Conservation (phyloP, 2,329 filamentous ascomycete species). For the Paraphoma chrysanthemicola region DNA sequence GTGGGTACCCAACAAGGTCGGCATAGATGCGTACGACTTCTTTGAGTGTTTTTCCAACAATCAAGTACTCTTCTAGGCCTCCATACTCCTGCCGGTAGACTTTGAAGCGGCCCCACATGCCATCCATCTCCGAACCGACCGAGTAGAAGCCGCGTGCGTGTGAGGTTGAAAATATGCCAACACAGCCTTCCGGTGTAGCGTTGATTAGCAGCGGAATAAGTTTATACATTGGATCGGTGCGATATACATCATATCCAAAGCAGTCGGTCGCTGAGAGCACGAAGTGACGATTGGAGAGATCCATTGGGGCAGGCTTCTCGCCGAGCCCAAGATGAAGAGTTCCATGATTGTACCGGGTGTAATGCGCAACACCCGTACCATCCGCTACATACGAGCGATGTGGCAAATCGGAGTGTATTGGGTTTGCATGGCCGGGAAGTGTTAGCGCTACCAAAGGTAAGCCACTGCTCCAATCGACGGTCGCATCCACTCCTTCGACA, state of each 20-base stretch:
- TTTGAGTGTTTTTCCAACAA: constrained; percentile 70
- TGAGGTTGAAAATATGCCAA: constrained; percentile 72
- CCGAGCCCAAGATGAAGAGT: constrained; percentile 74
- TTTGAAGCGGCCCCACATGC: constrained; percentile 77
- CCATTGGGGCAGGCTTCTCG: constrained; percentile 76
- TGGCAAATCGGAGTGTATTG: constrained; percentile 68
- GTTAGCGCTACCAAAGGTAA: constrained; percentile 64
- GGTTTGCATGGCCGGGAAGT: constrained; percentile 57
- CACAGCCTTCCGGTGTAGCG: constrained; percentile 67
- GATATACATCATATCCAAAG: constrained; percentile 75
- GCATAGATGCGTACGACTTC: constrained; percentile 73
- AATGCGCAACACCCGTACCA: constrained; percentile 68
- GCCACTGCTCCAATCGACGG: constrained; percentile 64
- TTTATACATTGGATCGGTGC: constrained; percentile 77
- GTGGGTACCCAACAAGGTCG: constrained; percentile 70
- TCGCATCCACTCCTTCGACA: constrained; percentile 59
- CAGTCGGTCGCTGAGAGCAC: constrained; percentile 72
- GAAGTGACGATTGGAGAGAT: constrained; percentile 71
- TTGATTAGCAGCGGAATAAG: constrained; percentile 77
- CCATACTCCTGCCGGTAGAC: constrained; percentile 76
- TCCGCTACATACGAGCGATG: constrained; percentile 72
- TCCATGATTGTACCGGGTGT: constrained; percentile 66
- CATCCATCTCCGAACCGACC: constrained; percentile 75
- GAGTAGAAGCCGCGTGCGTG: constrained; percentile 70
- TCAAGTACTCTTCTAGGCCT: constrained; percentile 73